phyloP scores from a whole-genome alignment of 108 stramenopile species.

The Nitzschia putrida region DNA sequence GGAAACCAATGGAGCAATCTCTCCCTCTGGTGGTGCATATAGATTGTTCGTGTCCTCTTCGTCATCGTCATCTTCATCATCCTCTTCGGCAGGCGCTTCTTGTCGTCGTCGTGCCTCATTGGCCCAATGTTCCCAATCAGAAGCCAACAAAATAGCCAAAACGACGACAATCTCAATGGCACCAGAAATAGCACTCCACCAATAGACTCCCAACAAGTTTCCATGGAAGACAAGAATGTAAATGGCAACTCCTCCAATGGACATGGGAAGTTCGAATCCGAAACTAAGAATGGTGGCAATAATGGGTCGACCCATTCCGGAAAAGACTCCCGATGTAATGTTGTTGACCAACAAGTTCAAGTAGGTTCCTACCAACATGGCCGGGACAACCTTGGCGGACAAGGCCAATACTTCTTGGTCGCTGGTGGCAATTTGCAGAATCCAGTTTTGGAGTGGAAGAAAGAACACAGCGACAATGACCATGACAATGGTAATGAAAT shows the following conservation, averaged over 20 bases:
- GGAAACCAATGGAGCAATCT: constrained; percentile 9
- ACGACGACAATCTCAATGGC: constrained; percentile 44
- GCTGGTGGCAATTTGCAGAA: constrained; percentile 43
- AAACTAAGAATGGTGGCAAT: constrained; percentile 49
- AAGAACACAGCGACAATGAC: constrained; percentile 40
- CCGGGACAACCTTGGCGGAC: constrained; percentile 34
- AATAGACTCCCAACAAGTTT: constrained; percentile 47
- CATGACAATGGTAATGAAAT: constrained; percentile 48
- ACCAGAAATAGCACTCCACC: constrained; percentile 46
- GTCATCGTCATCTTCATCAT: constrained; percentile 1
- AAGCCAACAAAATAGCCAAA: constrained; percentile 22
- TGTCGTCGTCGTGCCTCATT: constrained; percentile 40
- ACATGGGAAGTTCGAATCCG: constrained; percentile 53
- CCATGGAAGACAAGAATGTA: constrained; percentile 44
- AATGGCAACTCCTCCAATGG: constrained; percentile 53
- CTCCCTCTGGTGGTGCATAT: constrained; percentile 1
- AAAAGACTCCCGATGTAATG: constrained; percentile 50
- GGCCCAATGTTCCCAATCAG: constrained; percentile 46
- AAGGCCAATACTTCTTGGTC: constrained; percentile 29
- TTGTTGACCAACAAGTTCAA: constrained; percentile 49
- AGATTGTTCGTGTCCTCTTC: neutral
- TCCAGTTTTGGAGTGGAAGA: constrained; percentile 26
- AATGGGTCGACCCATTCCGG: constrained; percentile 50
- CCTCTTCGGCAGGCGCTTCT: constrained; percentile 26
- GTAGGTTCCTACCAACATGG: constrained; percentile 53